phyloP scores from a whole-genome alignment of 1,139 yeast species.

The Yamadazyma taylorii region DNA sequence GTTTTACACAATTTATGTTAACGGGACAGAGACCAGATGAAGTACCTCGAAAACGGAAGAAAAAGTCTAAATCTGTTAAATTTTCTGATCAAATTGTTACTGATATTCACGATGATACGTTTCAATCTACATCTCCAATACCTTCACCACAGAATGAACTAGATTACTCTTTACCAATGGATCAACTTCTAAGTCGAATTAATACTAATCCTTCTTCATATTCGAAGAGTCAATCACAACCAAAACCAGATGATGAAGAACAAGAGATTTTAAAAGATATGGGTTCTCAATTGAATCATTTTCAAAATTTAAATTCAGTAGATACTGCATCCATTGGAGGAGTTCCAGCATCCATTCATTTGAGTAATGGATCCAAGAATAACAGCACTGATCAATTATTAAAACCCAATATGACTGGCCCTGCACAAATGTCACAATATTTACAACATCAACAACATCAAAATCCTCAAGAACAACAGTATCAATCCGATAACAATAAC shows the following conservation, averaged over 20 bases:
- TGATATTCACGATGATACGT: slow-evolving; percentile 33
- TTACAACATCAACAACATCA: slow-evolving; percentile 10
- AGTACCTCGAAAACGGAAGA: slow-evolving; percentile 29
- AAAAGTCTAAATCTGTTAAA: slow-evolving; percentile 60
- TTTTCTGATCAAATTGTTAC: slow-evolving; percentile 64
- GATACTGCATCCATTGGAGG: slow-evolving; percentile 66
- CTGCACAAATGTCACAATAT: slow-evolving; percentile 44
- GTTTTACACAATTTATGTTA: slow-evolving; percentile 69
- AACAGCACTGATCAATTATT: slow-evolving; percentile 50
- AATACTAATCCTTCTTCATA: slow-evolving; percentile 15
- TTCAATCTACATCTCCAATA: slow-evolving; percentile 16
- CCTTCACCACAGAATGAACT: slow-evolving; percentile 31
- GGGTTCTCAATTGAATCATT: slow-evolving; percentile 66
- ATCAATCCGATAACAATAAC: background rate
- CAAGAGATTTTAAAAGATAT: slow-evolving; percentile 63
- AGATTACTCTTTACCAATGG: slow-evolving; percentile 73
- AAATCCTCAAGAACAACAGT: background rate
- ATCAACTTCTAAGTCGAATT: slow-evolving; percentile 55
- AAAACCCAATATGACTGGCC: slow-evolving; percentile 59
- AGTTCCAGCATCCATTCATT: slow-evolving; percentile 51
- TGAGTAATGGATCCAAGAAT: slow-evolving; percentile 30
- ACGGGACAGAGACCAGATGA: slow-evolving; percentile 69
- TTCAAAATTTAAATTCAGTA: slow-evolving; percentile 59
- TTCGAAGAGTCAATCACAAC: slow-evolving; percentile 10
- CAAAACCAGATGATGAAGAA: slow-evolving; percentile 49